phyloP scores from a whole-genome alignment of 2,329 filamentous ascomycete genomes.

The Celoporthe dispersa region DNA sequence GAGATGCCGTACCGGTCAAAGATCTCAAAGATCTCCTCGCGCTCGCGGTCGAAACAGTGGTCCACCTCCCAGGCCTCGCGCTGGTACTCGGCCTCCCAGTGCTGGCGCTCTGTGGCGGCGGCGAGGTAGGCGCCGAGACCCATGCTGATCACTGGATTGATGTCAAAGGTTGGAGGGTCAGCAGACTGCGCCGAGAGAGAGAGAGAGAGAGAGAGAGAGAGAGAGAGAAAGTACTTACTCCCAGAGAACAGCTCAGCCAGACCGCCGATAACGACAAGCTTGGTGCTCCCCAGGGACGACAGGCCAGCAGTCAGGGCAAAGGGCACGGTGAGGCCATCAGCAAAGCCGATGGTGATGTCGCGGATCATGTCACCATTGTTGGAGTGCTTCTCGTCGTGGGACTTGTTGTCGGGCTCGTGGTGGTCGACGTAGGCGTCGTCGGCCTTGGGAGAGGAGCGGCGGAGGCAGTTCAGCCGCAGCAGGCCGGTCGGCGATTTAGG shows the following conservation, averaged over 20 bases:
- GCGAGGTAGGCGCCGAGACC: slow-evolving; percentile 76
- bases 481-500: slow-evolving; percentile 6
- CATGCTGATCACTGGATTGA: slow-evolving; percentile 68
- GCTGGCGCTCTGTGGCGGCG: slow-evolving; percentile 59
- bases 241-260: slow-evolving; percentile 73
- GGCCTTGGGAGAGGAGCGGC: slow-evolving; percentile 20
- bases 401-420: slow-evolving; percentile 11
- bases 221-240: slow-evolving; percentile 34
- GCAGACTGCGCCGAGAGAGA: background rate
- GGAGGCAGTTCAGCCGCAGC: slow-evolving; percentile 24
- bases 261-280: slow-evolving; percentile 8
- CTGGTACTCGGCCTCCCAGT: slow-evolving; percentile 53
- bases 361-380: slow-evolving; percentile 54
- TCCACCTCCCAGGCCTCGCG: slow-evolving; percentile 50
- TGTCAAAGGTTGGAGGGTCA: background rate
- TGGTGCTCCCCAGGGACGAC: slow-evolving; percentile 63
- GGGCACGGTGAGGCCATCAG: slow-evolving; percentile 78
- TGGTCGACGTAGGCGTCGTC: background rate
- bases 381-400: slow-evolving; percentile 34
- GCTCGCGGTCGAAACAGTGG: slow-evolving; percentile 49
- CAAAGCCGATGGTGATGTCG: slow-evolving; percentile 75
- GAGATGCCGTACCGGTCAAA: slow-evolving; percentile 51
- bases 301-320: slow-evolving; percentile 79
- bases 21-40: slow-evolving; percentile 53
- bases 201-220: background rate